Conservation (phyloP, 345 rosid genomes). For the Populus euphratica region DNA sequence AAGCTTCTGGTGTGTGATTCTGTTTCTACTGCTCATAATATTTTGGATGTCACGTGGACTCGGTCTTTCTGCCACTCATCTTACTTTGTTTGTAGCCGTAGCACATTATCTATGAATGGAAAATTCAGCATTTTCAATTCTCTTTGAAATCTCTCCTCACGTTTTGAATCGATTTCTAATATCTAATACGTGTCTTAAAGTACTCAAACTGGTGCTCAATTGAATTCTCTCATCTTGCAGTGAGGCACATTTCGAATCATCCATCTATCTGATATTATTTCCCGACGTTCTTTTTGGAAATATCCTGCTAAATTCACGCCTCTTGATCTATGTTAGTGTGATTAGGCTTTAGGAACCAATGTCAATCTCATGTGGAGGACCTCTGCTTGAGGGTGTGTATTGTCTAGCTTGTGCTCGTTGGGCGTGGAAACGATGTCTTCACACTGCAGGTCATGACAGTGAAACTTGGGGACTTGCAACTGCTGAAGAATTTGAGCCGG, state of each 20-base stretch:
- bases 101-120: not conserved
- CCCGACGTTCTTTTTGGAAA: not conserved
- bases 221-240: conserved; percentile 9
- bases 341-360: conserved; percentile 32
- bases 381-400: conserved; percentile 86
- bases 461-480: conserved; percentile 86
- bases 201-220: not conserved
- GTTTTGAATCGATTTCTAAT: not conserved
- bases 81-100: not conserved
- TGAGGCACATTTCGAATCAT: not conserved
- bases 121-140: not conserved
- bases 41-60: not conserved
- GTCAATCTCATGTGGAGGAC: conserved; percentile 83
- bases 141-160: not conserved
- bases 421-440: conserved; percentile 94
- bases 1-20: not conserved
- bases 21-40: not conserved
- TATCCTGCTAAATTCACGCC: conserved; percentile 2
- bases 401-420: conserved; percentile 96
- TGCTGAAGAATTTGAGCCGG: conserved; percentile 79
- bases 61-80: conserved; percentile 14
- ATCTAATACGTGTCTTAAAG: no score
- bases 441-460: conserved; percentile 87
- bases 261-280: not conserved
- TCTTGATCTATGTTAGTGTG: conserved; percentile 5